phyloP scores from a whole-genome alignment of 2,329 filamentous ascomycete genomes.

The Trichothecium roseum region DNA sequence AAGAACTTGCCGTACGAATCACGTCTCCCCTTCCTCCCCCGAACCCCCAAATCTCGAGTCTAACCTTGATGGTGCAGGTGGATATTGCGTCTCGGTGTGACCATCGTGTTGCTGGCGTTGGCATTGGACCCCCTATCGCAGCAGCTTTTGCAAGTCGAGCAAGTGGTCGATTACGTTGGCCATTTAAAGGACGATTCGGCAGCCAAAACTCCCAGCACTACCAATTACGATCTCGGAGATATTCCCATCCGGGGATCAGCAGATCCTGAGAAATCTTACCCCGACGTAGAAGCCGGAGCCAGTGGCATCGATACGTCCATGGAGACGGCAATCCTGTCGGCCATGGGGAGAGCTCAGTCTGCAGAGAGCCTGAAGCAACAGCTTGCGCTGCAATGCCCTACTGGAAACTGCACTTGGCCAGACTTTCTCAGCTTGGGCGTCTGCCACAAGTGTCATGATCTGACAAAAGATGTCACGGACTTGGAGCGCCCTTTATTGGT shows the following conservation, averaged over 20 bases:
- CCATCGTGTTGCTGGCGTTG: not conserved
- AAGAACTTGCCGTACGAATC: no score
- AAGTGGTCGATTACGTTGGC: not conserved
- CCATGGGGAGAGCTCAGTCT: constrained; percentile 3
- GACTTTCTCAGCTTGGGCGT: constrained; percentile 11
- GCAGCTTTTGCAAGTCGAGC: constrained; percentile 1
- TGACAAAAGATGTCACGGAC: constrained; percentile 7
- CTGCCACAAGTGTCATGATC: constrained; percentile 10
- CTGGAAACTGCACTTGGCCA: constrained; percentile 11
- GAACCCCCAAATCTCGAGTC: no score
- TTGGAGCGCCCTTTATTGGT: constrained; percentile 3
- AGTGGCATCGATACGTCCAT: constrained; percentile 4
- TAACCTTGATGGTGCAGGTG: no score
- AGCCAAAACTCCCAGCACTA: not conserved
- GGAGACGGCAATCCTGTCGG: constrained; percentile 7
- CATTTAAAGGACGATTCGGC: not conserved
- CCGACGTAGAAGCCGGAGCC: not conserved
- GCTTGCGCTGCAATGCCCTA: constrained; percentile 7
- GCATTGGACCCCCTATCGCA: constrained; percentile 1
- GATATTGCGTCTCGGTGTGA: not conserved
- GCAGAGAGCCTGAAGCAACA: constrained; percentile 1
- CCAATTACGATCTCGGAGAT: not conserved
- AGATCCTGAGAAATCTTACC: not conserved
- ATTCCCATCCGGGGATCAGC: no score
- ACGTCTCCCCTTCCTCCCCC: no score